A percentile compares a stretch with the other conserved stretches of the same genome.
phyloP scores from a whole-genome alignment of 2,329 filamentous ascomycete species.

The Aspergillus felis region DNA sequence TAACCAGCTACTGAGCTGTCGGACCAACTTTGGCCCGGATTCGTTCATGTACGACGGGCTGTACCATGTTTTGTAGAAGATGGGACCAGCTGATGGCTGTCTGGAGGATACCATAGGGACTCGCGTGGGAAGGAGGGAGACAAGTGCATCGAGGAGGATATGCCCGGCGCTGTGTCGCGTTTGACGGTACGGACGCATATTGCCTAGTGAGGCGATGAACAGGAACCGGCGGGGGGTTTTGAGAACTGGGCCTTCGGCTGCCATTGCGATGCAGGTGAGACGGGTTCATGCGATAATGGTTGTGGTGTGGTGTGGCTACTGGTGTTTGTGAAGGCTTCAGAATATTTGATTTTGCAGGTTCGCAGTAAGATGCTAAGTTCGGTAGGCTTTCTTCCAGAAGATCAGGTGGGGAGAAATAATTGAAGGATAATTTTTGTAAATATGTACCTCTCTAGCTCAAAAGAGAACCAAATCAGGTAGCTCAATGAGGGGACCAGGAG shows the following conservation, averaged over 20 bases:
- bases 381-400: no score
- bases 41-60: constrained; percentile 80
- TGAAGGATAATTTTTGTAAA: neutral
- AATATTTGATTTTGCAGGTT: neutral
- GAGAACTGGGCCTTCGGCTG: constrained; percentile 1
- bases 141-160: constrained; percentile 63
- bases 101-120: constrained; percentile 44
- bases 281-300: neutral
- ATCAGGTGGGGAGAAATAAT: neutral
- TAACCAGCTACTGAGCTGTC: constrained; percentile 55
- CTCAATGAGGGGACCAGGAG: neutral
- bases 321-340: neutral
- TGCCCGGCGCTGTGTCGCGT: constrained; percentile 89
- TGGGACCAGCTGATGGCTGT: constrained; percentile 52
- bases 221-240: constrained; percentile 43
- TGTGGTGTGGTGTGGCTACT: no score
- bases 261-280: neutral
- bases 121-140: constrained; percentile 43
- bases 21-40: constrained; percentile 66
- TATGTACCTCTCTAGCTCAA: neutral
- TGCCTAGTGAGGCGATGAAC: constrained; percentile 83
- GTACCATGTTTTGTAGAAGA: constrained; percentile 53
- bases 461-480: neutral
- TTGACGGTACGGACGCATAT: constrained; percentile 67
- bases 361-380: neutral